Percentiles rank a stretch among this genome's conserved stretches.
phyloP scores from a whole-genome alignment of 106 monocot species.

The Alisma plantagoaquatica region DNA sequence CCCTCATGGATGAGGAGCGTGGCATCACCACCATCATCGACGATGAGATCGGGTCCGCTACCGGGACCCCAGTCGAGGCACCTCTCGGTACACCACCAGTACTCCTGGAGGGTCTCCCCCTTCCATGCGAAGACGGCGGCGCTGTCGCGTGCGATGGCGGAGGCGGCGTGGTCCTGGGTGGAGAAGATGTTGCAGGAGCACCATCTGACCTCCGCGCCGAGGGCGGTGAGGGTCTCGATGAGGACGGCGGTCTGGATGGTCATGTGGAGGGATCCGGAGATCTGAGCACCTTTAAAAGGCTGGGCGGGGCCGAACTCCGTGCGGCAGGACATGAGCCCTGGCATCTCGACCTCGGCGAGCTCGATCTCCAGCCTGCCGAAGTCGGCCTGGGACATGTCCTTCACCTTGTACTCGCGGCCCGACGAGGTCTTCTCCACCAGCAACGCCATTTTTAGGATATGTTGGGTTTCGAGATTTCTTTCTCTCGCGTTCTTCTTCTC shows the following conservation, averaged over 20 bases:
- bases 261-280: conserved; percentile 90
- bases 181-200: conserved; percentile 96
- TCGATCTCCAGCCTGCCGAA: conserved; percentile 92
- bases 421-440: conserved; percentile 65
- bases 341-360: conserved; percentile 97
- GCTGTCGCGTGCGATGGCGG: conserved; percentile 73
- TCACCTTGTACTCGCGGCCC: conserved; percentile 84
- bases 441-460: too few species aligned
- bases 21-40: conserved; percentile 83
- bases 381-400: conserved; percentile 84
- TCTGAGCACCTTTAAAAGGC: conserved; percentile 60
- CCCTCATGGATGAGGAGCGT: conserved; percentile 83
- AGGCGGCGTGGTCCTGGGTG: conserved; percentile 78
- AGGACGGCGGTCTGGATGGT: conserved; percentile 91
- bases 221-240: conserved; percentile 75
- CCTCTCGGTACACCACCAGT: conserved; percentile 94
- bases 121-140: conserved; percentile 86
- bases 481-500: too few species aligned
- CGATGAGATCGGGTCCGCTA: conserved; percentile 84
- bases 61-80: conserved; percentile 65
- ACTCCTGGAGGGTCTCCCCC: conserved; percentile 88
- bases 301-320: conserved; percentile 65
- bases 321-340: conserved; percentile 75
- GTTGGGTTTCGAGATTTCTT: too few species aligned
- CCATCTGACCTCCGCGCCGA: conserved; percentile 91